These are phyloP conservation scores for Ulota crispa DNA, from an alignment of 225 moss, liverwort and hornwort species.

Conservation along the genomic window DNA sequence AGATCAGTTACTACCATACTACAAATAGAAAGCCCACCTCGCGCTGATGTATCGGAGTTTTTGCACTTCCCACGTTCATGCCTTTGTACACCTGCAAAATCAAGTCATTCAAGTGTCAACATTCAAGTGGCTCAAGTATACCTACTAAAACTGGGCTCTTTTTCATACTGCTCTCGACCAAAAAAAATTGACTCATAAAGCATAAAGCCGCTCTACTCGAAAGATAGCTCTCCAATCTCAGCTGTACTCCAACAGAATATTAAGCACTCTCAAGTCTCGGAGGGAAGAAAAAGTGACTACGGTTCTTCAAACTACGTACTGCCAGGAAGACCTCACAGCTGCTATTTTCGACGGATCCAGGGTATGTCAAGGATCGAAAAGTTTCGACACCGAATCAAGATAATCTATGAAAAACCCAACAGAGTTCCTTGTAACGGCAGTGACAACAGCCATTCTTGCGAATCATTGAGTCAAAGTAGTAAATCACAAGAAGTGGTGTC, in stretches of 20 bases:
- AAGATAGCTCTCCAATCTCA: not conserved
- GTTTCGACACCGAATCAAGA: not conserved
- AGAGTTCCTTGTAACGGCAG: not conserved
- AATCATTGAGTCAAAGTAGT: not conserved
- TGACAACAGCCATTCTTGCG: not conserved
- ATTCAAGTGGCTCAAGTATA: too few relatives aligned
- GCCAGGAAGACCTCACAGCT: not conserved
- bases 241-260: not conserved
- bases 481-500: not conserved
- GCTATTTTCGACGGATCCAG: not conserved
- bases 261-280: not conserved
- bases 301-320: not conserved
- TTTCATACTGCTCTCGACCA: not conserved
- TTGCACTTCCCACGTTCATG: slow-evolving; percentile 60
- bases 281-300: not conserved
- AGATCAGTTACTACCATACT: not conserved
- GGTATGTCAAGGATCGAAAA: not conserved
- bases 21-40: slow-evolving; percentile 29
- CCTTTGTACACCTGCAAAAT: slow-evolving; percentile 51
- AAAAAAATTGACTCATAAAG: not conserved
- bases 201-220: not conserved
- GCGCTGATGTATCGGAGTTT: slow-evolving; percentile 44
- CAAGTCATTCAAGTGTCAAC: too few relatives aligned
- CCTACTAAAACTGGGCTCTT: not conserved
- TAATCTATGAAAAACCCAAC: not conserved